phyloP scores from a whole-genome alignment of 768 basidiomycete species.

The Amanita polypyramis region DNA sequence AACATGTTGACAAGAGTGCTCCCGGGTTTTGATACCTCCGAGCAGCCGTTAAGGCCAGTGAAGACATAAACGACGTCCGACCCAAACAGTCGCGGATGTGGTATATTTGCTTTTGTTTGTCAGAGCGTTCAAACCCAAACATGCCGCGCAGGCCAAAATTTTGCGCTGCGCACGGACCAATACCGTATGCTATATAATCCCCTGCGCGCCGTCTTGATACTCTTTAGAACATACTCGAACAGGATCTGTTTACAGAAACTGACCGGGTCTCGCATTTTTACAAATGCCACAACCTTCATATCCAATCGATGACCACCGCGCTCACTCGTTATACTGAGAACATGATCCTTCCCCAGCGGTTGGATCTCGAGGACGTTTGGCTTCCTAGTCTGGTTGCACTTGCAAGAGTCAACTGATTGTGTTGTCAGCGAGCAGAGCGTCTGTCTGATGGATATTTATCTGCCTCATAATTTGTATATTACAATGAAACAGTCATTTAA shows the following conservation, averaged over 20 bases:
- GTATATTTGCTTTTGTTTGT: neutral
- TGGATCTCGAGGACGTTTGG: conserved; percentile 70
- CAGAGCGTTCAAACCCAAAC: neutral
- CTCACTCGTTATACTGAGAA: conserved; percentile 61
- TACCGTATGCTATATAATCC: too few relatives aligned
- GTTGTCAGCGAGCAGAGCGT: conserved; percentile 45
- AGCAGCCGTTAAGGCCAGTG: neutral
- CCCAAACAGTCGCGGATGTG: neutral
- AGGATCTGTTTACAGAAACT: conserved; percentile 71
- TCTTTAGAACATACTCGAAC: conserved; percentile 67
- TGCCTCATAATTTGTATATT: too few relatives aligned
- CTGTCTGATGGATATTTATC: too few relatives aligned
- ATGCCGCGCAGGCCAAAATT: neutral
- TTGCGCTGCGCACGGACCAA: conserved; percentile 17
- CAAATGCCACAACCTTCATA: conserved; percentile 61
- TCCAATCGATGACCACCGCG: conserved; percentile 63
- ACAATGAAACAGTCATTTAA: too few relatives aligned
- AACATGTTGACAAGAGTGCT: neutral
- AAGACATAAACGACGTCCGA: neutral
- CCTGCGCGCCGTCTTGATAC: too few relatives aligned
- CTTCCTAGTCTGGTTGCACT: conserved; percentile 13
- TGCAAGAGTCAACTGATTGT: conserved; percentile 19
- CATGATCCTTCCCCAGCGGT: conserved; percentile 32
- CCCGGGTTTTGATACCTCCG: neutral
- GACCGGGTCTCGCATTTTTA: conserved; percentile 75